phyloP scores from a whole-genome alignment of 2,329 filamentous ascomycete genomes.

The Talaromyces sp. region DNA sequence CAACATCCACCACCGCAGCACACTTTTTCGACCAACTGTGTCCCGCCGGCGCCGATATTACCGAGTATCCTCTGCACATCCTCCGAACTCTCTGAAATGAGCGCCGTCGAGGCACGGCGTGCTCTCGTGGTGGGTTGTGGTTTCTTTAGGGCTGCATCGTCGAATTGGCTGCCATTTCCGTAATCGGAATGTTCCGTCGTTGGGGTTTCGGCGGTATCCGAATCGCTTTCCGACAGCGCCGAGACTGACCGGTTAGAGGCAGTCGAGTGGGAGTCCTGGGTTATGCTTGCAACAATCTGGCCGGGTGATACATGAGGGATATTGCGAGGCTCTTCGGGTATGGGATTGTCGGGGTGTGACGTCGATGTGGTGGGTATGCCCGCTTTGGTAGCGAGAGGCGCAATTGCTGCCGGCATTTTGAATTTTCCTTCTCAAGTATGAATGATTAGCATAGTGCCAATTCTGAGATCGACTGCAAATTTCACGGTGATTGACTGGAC shows the following conservation, averaged over 20 bases:
- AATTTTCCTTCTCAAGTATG: background rate
- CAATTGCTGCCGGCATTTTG: conserved; percentile 12
- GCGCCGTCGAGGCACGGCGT: conserved; percentile 45
- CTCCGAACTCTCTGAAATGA: conserved; percentile 56
- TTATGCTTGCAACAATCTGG: conserved; percentile 30
- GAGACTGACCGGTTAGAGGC: conserved; percentile 30
- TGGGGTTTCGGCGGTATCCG: conserved; percentile 40
- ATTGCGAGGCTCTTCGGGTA: conserved; percentile 46
- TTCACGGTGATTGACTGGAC: background rate
- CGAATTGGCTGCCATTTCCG: conserved; percentile 25
- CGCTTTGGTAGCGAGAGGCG: background rate
- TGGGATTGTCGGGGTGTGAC: conserved; percentile 46
- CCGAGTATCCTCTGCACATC: conserved; percentile 58
- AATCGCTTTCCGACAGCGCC: conserved; percentile 34
- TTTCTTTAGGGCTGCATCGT: conserved; percentile 4
- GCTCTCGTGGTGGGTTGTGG: conserved; percentile 24
- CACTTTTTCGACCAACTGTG: conserved; percentile 58
- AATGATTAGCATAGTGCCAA: background rate
- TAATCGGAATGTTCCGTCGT: conserved; percentile 39
- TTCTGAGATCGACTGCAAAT: background rate
- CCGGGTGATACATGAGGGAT: conserved; percentile 35
- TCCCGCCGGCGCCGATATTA: conserved; percentile 44
- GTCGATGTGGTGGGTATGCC: conserved; percentile 38
- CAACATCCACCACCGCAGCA: conserved; percentile 65
- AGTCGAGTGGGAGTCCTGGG: conserved; percentile 28